Base-by-base conservation (phyloP, 1,284 basidiomycete genomes). In the Boletus nobilissimus region DNA sequence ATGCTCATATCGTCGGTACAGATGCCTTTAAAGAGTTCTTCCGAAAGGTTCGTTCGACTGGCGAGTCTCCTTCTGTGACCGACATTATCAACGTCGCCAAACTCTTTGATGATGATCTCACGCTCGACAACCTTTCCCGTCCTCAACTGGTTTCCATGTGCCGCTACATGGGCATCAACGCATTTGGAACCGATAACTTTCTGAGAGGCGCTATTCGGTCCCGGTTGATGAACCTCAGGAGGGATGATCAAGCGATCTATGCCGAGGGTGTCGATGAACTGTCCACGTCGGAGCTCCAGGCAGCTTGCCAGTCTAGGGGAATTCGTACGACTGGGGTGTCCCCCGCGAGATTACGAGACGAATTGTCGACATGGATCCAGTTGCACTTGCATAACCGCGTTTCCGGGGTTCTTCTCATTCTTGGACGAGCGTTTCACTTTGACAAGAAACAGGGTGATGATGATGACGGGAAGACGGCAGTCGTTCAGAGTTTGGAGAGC, bases 11-110 rank as follows among this genome's bases (percentile, higher is more conserved):
- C 77, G 92, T 99, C 76, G 96, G 96, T 78, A 96, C 93, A 72
- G 97, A 99, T 79, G 97, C 97, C 74, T 99, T 99, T 91, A 99
- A 99, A 85, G 97, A 99, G 87, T 99, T 99, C 88, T 99, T 99
- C 94, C 93, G 97, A 85, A 99, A 99, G 89, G 96, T 99, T 78
- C 95, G 98, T 75, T 95, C 96, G 16, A 99, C 97, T 3, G 98
- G 98, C 76, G 98, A 99, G 89, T 92, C 94, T 3, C 98, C 98
- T 32, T 97, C 97, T 5, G 90, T 93, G 13, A 87, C 92, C 78
- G 98, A 99, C 84, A 92, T 99, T 80, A 93, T 99, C 88, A 96
- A 94, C 82, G 98, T 99, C 40, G 98, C 98, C 73, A 97, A 97
- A 84, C 92, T 99, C 65, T 99, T 99, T 86, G 96, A 99, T 85